phyloP scores from a whole-genome alignment of 73 alveolate species.

The Symbiodinium natans region DNA sequence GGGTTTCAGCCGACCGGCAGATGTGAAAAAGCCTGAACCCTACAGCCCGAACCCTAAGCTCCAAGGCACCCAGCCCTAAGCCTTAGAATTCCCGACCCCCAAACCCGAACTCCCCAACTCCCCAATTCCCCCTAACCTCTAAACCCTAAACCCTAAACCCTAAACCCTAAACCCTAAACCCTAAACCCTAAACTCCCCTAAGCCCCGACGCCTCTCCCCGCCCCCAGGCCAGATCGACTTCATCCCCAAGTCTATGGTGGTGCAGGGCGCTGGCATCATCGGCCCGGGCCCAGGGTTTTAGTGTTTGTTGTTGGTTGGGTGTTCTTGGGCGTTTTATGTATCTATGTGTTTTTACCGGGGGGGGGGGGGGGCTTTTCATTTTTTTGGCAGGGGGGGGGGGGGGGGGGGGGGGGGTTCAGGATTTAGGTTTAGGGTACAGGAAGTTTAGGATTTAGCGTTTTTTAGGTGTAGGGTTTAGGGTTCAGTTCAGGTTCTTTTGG shows the following conservation, averaged over 20 bases:
- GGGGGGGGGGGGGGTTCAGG: too few species aligned
- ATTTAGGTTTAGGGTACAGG: too few species aligned
- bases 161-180: neutral
- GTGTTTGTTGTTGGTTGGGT: neutral
- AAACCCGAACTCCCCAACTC: neutral
- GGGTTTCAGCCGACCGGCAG: too few species aligned
- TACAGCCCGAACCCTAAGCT: neutral
- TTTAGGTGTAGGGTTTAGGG: neutral
- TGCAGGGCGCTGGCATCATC: constrained; percentile 76
- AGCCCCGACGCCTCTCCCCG: neutral
- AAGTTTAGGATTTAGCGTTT: too few species aligned
- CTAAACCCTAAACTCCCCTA: neutral
- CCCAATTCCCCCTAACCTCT: neutral
- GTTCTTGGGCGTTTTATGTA: neutral
- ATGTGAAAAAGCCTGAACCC: too few species aligned
- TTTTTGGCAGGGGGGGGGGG: neutral
- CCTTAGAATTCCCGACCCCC: neutral
- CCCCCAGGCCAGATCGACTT: constrained; percentile 23
- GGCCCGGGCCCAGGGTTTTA: neutral
- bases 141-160: neutral
- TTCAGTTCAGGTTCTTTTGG: neutral
- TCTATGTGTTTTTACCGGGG: neutral
- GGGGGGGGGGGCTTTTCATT: neutral
- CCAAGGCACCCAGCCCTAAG: too few species aligned
- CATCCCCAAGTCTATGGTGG: constrained; percentile 86